Evolutionary conservation across 106 monocot species (phyloP).

Genomic region (Dendrobium huoshanense): DNA sequence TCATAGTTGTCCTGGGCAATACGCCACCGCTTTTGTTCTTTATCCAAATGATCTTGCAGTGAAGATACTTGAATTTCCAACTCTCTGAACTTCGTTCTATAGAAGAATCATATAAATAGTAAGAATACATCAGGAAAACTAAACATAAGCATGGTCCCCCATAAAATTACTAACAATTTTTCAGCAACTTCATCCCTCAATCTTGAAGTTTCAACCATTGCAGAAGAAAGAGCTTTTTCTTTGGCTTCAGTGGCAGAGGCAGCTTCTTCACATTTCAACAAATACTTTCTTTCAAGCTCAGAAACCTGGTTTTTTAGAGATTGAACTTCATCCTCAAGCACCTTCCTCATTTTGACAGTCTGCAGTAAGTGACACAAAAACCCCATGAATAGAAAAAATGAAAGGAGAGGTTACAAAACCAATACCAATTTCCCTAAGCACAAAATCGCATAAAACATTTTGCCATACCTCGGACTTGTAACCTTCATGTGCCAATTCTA

Average conservation of each 20-base stretch:
- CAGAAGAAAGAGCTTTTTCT: constrained; percentile 52
- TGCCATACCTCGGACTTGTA: constrained; percentile 64
- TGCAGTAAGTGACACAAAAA: constrained; percentile 10
- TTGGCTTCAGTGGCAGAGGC: constrained; percentile 51
- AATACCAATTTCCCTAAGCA: not conserved
- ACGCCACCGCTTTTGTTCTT: constrained; percentile 80
- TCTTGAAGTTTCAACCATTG: constrained; percentile 30
- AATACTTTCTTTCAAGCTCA: constrained; percentile 57
- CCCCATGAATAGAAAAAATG: not conserved
- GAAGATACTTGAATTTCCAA: constrained; percentile 48
- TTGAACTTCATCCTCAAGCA: constrained; percentile 58
- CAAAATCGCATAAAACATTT: not conserved
- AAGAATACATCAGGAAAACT: not conserved
- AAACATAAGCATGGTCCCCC: not conserved
- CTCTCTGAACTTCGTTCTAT: constrained; percentile 38
- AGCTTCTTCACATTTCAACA: constrained; percentile 64
- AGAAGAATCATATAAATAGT: not conserved
- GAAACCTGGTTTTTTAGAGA: constrained; percentile 41
- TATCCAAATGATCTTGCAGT: constrained; percentile 55
- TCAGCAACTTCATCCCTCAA: constrained; percentile 50
- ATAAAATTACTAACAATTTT: constrained; percentile 40
- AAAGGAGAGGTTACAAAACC: not conserved
- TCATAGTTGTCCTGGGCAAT: constrained; percentile 90
- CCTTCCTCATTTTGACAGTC: constrained; percentile 50
- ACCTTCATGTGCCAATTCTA: constrained; percentile 73